These are phyloP conservation scores for Isatis lusitanica DNA, from an alignment of 441 rosid species.

Conservation along the genomic window DNA sequence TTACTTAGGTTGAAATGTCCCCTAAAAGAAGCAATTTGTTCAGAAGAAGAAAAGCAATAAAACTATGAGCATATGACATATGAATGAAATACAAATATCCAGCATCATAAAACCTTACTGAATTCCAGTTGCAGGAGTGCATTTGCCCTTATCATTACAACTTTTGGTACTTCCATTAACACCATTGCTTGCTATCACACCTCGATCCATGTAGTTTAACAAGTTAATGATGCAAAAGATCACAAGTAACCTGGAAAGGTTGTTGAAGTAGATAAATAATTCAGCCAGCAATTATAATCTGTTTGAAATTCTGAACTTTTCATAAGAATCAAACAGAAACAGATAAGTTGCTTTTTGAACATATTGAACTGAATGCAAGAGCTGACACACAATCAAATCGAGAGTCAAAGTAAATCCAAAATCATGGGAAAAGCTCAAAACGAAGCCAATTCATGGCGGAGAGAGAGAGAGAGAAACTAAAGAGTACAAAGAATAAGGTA, in stretches of 20 bases:
- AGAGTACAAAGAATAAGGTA: neutral
- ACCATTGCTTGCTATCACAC: conserved; percentile 92
- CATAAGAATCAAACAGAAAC: neutral
- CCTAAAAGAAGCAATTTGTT: conserved; percentile 36
- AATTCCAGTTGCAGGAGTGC: conserved; percentile 76
- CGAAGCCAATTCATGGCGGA: neutral
- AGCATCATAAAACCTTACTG: conserved; percentile 56
- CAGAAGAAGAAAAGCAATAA: neutral
- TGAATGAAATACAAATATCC: neutral
- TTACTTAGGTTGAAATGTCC: conserved; percentile 77
- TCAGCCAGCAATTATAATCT: neutral
- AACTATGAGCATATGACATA: neutral
- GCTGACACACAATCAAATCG: neutral
- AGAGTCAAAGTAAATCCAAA: neutral
- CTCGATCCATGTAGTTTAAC: conserved; percentile 86
- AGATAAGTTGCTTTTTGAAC: neutral
- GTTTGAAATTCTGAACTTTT: neutral
- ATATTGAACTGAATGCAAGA: neutral
- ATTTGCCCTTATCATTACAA: conserved; percentile 67
- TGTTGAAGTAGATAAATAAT: neutral
- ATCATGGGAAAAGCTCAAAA: neutral
- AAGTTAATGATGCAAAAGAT: conserved; percentile 81
- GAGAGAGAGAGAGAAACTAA: neutral
- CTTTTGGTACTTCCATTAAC: conserved; percentile 68
- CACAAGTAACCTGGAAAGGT: conserved; percentile 57